Base-by-base conservation (phyloP, 2,329 filamentous ascomycete genomes). In the Metarhizium humberi region DNA sequence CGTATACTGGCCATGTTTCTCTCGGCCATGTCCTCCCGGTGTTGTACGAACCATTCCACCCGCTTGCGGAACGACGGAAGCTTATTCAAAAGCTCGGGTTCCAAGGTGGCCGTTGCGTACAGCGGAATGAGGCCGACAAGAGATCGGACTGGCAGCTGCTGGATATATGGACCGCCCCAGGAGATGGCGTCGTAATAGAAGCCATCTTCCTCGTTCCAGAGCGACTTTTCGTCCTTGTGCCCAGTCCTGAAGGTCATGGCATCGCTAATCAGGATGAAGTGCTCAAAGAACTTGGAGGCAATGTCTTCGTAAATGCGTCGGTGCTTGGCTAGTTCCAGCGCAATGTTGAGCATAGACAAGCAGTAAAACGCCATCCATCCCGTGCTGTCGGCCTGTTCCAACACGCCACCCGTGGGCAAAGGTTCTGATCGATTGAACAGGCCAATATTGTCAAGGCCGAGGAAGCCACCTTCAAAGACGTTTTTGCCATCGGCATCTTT, bases 351-450 rank as follows among this genome's bases (percentile, higher is more conserved):
- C 92, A 97, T 97, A 74, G 85, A 91, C 59, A 97, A 75, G 66
- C 88, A 96, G 76, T 95, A 97, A 71, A 97, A 97, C 10, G 90
- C 92, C 92, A 97, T 97, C 92, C 92, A 97, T 36, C 92, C 92
- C 10, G 92, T 97, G 69, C 91, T 96, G 77, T 97, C 92, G 18
- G 94, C 94, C 74, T 97, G 92, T 71, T 97, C 92, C 8, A 97
- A 81, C 2, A 91, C 86, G 72, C 94, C 92, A 36, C 92, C 92
- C 0, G 94, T 97, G 0, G 92, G 92, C 43, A 97, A 75, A 30
- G 94, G 92, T 69, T 97, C 92, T 0, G 92, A 97, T 49, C 92
- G 88, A 72, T 97, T 97, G 81, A 97, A 97, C 40, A 97, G 75
- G 54, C 94, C 94, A 69, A 97, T 97, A 69, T 97, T 97, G 80